Percentiles rank a stretch among this genome's conserved stretches.
Conservation (phyloP, 768 basidiomycete genomes). For the Boletus bicolor region DNA sequence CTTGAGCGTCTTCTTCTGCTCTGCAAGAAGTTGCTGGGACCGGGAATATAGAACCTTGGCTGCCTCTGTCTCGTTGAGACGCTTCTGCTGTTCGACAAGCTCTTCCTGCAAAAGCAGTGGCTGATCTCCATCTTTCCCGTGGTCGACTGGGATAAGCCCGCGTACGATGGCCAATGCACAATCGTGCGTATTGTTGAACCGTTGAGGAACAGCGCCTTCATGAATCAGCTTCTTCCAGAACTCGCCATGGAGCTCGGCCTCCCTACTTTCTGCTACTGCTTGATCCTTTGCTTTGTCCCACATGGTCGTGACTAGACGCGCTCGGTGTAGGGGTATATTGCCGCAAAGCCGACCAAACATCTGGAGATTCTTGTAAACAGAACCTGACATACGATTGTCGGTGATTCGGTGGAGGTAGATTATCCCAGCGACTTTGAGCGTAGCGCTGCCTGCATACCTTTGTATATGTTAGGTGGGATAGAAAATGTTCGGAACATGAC, state of each 20-base stretch:
- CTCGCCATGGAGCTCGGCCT: slow-evolving; percentile 21
- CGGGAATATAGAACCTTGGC: slow-evolving; percentile 17
- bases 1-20: slow-evolving; percentile 14
- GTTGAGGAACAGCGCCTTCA: neutral
- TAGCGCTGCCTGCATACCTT: slow-evolving; percentile 6
- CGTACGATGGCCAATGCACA: slow-evolving; percentile 1
- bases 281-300: slow-evolving; percentile 30
- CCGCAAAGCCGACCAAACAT: slow-evolving; percentile 38
- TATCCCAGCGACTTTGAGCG: slow-evolving; percentile 27
- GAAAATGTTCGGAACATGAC: neutral
- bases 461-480: neutral
- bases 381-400: slow-evolving; percentile 34
- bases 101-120: slow-evolving; percentile 21
- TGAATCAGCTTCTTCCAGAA: slow-evolving; percentile 23
- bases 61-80: slow-evolving; percentile 23
- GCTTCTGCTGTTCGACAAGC: slow-evolving; percentile 8
- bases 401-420: slow-evolving; percentile 35
- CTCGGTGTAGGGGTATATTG: slow-evolving; percentile 23
- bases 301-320: slow-evolving; percentile 38
- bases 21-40: slow-evolving; percentile 15
- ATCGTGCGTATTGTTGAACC: neutral
- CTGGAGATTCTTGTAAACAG: slow-evolving; percentile 28
- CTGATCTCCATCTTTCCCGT: neutral
- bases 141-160: neutral
- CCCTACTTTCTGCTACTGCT: slow-evolving; percentile 6